Percentiles rank a stretch among this genome's conserved stretches.
Evolutionary conservation across 1,139 yeast genomes (phyloP).

Genomic region (Lipomyces yarrowii): DNA sequence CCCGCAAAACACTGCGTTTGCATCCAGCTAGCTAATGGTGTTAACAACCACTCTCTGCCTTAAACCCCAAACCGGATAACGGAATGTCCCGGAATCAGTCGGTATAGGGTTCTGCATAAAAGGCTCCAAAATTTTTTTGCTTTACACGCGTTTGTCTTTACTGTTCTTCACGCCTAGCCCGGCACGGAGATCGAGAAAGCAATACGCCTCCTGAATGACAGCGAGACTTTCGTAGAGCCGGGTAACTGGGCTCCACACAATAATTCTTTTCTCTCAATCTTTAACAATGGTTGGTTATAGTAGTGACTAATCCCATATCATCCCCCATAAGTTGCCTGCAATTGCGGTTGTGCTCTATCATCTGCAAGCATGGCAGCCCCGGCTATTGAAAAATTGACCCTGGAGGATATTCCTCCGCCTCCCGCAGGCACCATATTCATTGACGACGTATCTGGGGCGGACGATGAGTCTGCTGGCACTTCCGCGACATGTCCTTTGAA

Average conservation of each 20-base stretch:
- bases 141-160: too few species aligned
- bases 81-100: not conserved
- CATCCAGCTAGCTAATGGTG: too few species aligned
- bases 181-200: too few species aligned
- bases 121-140: not conserved
- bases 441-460: slow-evolving; percentile 49
- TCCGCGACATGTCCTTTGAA: slow-evolving; percentile 69
- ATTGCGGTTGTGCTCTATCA: not conserved
- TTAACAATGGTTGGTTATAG: too few species aligned
- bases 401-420: slow-evolving; percentile 31
- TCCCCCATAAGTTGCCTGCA: not conserved
- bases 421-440: slow-evolving; percentile 26
- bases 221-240: not conserved
- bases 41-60: not conserved
- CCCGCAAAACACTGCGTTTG: not conserved
- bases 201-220: too few species aligned
- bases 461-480: slow-evolving; percentile 70
- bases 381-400: slow-evolving; percentile 24
- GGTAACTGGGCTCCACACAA: not conserved
- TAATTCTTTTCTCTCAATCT: too few species aligned
- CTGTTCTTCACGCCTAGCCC: not conserved
- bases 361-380: slow-evolving; percentile 5
- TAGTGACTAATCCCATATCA: not conserved
- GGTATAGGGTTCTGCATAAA: not conserved
- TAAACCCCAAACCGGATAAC: not conserved